Evolutionary conservation across 1,284 basidiomycete genomes (phyloP).

Genomic region (Pholiota adiposa): DNA sequence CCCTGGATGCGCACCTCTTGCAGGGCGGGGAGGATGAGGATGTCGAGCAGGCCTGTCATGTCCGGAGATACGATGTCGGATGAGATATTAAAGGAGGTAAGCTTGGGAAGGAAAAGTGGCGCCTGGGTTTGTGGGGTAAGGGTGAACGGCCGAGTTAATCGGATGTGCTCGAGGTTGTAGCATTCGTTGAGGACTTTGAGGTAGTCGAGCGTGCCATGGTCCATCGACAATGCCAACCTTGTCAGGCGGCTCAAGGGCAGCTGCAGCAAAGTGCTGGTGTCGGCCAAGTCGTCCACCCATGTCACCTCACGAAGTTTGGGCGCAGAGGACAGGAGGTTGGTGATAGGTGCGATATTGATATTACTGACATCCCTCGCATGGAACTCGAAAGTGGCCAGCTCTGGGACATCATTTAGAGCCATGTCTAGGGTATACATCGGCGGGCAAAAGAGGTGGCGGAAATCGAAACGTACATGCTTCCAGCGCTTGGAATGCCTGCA

Average conservation of each 20-base stretch:
- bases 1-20: conserved; percentile 32
- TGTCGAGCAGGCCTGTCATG: conserved; percentile 30
- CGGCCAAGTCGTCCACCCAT: conserved; percentile 37
- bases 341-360: conserved; percentile 31
- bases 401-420: conserved; percentile 26
- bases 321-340: conserved; percentile 26
- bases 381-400: conserved; percentile 33
- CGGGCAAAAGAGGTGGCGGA: conserved; percentile 31
- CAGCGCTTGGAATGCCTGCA: conserved; percentile 30
- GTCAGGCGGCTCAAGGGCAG: conserved; percentile 31
- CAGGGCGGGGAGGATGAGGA: conserved; percentile 32
- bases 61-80: conserved; percentile 32
- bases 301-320: conserved; percentile 31
- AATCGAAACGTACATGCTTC: conserved; percentile 33
- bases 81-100: conserved; percentile 33
- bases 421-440: conserved; percentile 28
- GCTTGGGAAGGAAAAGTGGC: conserved; percentile 29
- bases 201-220: conserved; percentile 33
- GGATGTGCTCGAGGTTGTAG: conserved; percentile 34
- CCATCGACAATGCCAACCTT: conserved; percentile 32
- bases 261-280: conserved; percentile 30
- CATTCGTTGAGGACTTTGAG: conserved; percentile 32
- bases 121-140: conserved; percentile 19
- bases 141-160: conserved; percentile 30
- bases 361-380: conserved; percentile 32